A percentile compares a stretch with the other conserved stretches of the same genome.
Evolutionary conservation across 129 eudicot species (phyloP).

Genomic region (Heracleum sosnowskyi): DNA sequence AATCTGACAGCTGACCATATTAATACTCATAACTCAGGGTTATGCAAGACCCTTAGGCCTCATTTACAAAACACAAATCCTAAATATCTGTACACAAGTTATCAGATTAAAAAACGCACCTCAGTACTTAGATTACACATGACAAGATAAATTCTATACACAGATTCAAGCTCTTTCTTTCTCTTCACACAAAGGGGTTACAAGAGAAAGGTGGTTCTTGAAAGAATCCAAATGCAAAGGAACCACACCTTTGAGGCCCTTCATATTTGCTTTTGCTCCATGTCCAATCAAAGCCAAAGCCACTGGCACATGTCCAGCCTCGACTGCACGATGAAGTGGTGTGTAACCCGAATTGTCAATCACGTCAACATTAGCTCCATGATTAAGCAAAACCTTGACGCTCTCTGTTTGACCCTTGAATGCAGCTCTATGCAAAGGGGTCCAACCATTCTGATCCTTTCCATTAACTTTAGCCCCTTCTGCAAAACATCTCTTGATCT

Average conservation of each 20-base stretch:
- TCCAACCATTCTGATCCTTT: slow-evolving; percentile 74
- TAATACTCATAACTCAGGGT: not conserved
- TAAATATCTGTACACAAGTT: not conserved
- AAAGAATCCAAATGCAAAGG: slow-evolving; percentile 31
- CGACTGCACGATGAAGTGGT: slow-evolving; percentile 51
- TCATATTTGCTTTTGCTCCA: slow-evolving; percentile 52
- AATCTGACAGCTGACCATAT: not conserved
- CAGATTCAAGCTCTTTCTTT: slow-evolving; percentile 22
- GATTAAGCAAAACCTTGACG: slow-evolving; percentile 40
- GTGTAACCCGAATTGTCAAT: slow-evolving; percentile 44
- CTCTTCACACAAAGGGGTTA: slow-evolving; percentile 25
- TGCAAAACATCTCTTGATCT: slow-evolving; percentile 33
- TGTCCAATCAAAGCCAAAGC: slow-evolving; percentile 36
- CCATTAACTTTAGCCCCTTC: slow-evolving; percentile 52
- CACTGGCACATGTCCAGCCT: slow-evolving; percentile 40
- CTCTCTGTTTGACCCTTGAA: slow-evolving; percentile 53
- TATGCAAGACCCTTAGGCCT: slow-evolving; percentile 4
- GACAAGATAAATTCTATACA: not conserved
- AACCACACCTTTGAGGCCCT: slow-evolving; percentile 32
- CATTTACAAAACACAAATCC: not conserved
- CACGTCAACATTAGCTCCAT: slow-evolving; percentile 52
- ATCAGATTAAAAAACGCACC: not conserved
- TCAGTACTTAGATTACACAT: not conserved
- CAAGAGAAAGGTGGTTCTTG: slow-evolving; percentile 32
- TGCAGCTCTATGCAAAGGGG: slow-evolving; percentile 69